phyloP scores from a whole-genome alignment of 2,329 filamentous ascomycete genomes.

The Apiospora sp. region DNA sequence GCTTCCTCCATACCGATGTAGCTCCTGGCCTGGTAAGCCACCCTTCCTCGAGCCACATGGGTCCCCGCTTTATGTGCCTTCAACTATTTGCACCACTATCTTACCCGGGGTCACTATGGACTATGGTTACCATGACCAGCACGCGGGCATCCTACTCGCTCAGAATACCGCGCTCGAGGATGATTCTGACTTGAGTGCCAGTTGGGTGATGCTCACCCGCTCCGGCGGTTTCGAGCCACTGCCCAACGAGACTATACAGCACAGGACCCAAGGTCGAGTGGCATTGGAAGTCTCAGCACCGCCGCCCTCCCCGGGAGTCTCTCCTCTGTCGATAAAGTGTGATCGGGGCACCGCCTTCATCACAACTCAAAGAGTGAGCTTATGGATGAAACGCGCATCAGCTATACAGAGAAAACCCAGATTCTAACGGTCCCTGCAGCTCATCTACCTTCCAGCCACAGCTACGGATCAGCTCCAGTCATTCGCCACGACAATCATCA shows the following conservation, averaged over 20 bases:
- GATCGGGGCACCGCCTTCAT: slow-evolving; percentile 80
- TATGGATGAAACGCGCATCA: slow-evolving; percentile 22
- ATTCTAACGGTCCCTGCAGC: slow-evolving; percentile 54
- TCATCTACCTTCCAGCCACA: slow-evolving; percentile 84
- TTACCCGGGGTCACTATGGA: slow-evolving; percentile 37
- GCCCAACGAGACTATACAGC: slow-evolving; percentile 82
- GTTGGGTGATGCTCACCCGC: slow-evolving; percentile 92
- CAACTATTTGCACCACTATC: slow-evolving; percentile 20
- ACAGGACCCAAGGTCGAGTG: slow-evolving; percentile 81
- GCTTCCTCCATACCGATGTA: slow-evolving; percentile 21
- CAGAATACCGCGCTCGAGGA: slow-evolving; percentile 47
- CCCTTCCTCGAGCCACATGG: slow-evolving; percentile 22
- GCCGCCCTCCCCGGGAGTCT: slow-evolving; percentile 68
- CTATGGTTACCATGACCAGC: slow-evolving; percentile 52
- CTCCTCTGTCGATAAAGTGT: slow-evolving; percentile 74
- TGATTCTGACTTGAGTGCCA: slow-evolving; percentile 63
- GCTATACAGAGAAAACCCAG: slow-evolving; percentile 31
- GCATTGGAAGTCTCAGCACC: slow-evolving; percentile 77
- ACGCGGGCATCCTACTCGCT: slow-evolving; percentile 50
- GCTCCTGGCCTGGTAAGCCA: slow-evolving; percentile 19
- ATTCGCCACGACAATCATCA: slow-evolving; percentile 88
- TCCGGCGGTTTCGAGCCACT: slow-evolving; percentile 80
- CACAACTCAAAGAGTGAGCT: slow-evolving; percentile 81
- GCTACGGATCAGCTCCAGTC: slow-evolving; percentile 78
- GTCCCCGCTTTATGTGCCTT: slow-evolving; percentile 22